Evolutionary conservation across 2,329 filamentous ascomycete genomes (phyloP), one percentile per base, ranked within the genome.

Genomic region (Aureobasidium sp.): DNA sequence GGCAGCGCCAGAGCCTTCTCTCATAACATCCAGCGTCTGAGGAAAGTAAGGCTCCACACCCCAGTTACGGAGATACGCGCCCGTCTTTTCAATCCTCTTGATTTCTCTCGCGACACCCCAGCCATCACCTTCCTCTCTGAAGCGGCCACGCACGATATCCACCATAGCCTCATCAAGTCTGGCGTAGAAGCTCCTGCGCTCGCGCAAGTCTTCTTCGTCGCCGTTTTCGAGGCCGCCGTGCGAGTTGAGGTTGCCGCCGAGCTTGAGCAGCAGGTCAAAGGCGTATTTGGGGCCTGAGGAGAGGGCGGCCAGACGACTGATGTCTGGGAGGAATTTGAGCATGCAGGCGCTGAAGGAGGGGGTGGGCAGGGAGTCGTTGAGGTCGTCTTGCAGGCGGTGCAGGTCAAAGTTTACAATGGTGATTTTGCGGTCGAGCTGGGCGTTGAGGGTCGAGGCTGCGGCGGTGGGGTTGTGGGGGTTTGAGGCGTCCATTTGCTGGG

Each of bases 321-420:
- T 81, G 70, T 81, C 79, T 15, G 80, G 80, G 37, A 82, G 74
- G 73, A 82, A 81, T 66, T 81, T 82, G 64, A 80, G 74, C 78
- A 82, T 81, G 67, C 79, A 79, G 15, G 78, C 78, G 59, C 77
- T 78, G 70, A 82, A 82, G 66, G 80, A 80, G 5, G 79, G 75
- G 5, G 78, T 78, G 22, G 78, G 79, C 57, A 82, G 79, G 58
- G 77, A 79, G 68, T 81, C 79, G 71, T 82, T 82, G 66, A 82
- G 76, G 67, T 81, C 79, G 70, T 82, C 80, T 69, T 82, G 80
- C 51, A 82, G 75, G 57, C 80, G 78, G 73, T 82, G 80, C 3
- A 82, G 78, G 68, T 82, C 80, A 69, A 82, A 82, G 73, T 82
- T 82, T 61, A 82, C 79, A 61, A 82, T 82, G 41, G 80, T 82